Conservation (phyloP, 2,329 filamentous ascomycete genomes). For the Aureobasidium sp. region DNA sequence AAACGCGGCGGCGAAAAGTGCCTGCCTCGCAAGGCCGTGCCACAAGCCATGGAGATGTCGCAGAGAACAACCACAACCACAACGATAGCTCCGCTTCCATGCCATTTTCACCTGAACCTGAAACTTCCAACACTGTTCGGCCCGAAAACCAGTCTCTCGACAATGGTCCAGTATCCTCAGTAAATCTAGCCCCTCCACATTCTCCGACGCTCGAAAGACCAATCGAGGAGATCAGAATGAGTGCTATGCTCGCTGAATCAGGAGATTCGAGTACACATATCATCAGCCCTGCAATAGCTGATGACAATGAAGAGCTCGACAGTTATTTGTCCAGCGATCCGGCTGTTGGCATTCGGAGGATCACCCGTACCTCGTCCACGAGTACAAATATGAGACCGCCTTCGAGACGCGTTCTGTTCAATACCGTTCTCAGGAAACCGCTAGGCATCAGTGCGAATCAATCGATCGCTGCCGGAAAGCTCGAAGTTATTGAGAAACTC, state of each 20-base stretch:
- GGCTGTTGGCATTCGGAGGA: background rate
- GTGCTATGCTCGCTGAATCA: background rate
- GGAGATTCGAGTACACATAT: background rate
- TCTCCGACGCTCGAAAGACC: background rate
- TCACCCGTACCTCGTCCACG: background rate
- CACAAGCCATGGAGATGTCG: background rate
- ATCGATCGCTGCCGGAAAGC: background rate
- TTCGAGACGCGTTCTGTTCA: conserved; percentile 3
- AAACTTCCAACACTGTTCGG: background rate
- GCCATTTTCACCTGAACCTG: background rate
- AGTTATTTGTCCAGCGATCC: background rate
- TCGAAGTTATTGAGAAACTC: background rate
- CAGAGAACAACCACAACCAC: background rate
- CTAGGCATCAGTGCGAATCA: background rate
- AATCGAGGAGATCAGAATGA: background rate
- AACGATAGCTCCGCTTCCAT: background rate
- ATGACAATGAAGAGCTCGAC: background rate
- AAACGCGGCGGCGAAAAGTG: background rate
- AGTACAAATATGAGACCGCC: background rate
- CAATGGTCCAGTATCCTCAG: background rate
- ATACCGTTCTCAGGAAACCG: background rate
- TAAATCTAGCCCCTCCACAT: background rate
- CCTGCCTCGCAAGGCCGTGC: background rate
- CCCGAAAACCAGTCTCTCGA: background rate
- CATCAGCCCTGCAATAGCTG: background rate